A percentile compares a stretch with the other conserved stretches of the same genome.
Conservation (phyloP, 805 yeast genomes). For the Wickerhamomyces tratensis region DNA sequence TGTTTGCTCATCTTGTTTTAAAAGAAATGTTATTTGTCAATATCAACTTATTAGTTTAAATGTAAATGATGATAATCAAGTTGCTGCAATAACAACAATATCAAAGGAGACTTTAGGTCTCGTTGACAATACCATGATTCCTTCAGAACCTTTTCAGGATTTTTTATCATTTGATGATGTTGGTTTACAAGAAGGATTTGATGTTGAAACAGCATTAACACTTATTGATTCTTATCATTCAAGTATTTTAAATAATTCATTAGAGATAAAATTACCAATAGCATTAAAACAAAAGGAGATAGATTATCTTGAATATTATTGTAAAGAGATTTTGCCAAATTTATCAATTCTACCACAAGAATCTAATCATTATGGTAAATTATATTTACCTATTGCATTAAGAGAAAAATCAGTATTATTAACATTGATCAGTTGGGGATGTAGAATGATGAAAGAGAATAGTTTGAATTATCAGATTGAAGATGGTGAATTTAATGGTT, state of each 20-base stretch:
- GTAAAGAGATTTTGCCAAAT: constrained; percentile 30
- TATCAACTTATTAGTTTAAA: constrained; percentile 4
- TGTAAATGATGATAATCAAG: constrained; percentile 10
- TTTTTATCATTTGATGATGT: too few species aligned
- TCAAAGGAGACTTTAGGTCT: neutral
- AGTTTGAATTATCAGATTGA: constrained; percentile 5
- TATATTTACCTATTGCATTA: constrained; percentile 35
- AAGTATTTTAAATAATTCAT: neutral
- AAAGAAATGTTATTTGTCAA: constrained; percentile 20
- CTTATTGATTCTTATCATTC: constrained; percentile 1
- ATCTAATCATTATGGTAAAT: constrained; percentile 34
- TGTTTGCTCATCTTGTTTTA: constrained; percentile 32
- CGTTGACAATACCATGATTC: constrained; percentile 1
- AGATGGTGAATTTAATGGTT: constrained; percentile 8
- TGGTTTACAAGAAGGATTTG: neutral
- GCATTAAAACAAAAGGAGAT: constrained; percentile 27
- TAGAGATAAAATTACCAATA: constrained; percentile 14
- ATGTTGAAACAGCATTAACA: constrained; percentile 3
- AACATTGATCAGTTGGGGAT: constrained; percentile 46
- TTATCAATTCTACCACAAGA: constrained; percentile 31
- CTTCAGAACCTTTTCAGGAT: too few species aligned
- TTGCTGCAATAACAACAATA: constrained; percentile 5
- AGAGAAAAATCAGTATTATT: constrained; percentile 32
- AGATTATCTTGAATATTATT: constrained; percentile 32
- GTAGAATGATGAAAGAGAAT: constrained; percentile 11